Conservation (phyloP, 352 stramenopile genomes). For the Phytophthora sp. region DNA sequence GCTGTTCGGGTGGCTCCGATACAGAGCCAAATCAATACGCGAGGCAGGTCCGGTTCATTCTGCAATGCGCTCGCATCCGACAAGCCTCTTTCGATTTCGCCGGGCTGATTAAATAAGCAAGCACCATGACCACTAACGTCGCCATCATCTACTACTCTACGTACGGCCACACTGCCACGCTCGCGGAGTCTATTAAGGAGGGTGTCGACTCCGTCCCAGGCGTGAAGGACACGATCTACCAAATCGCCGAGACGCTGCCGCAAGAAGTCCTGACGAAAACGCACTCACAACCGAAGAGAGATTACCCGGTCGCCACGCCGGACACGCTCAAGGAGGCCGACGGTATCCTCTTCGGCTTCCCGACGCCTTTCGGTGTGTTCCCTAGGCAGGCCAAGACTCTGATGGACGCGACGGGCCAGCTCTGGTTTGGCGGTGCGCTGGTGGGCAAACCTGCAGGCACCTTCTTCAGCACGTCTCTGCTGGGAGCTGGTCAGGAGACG, state of each 20-base stretch:
- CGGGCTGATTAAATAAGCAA: no score
- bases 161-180: constrained; percentile 7
- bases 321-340: constrained; percentile 17
- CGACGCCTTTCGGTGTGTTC: constrained; percentile 9
- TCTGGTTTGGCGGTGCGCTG: constrained; percentile 1
- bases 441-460: constrained; percentile 11
- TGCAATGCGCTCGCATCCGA: no score
- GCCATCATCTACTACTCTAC: constrained; percentile 26
- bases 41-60: no score
- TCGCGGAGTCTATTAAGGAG: constrained; percentile 14
- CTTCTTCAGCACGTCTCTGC: constrained; percentile 15
- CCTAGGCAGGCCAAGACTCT: constrained; percentile 15
- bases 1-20: no score
- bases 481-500: constrained; percentile 15
- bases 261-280: constrained; percentile 12
- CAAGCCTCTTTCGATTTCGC: no score
- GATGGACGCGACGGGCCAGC: constrained; percentile 8
- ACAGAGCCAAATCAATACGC: no score
- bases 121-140: constrained; percentile 12
- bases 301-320: constrained; percentile 9
- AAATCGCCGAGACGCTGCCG: constrained; percentile 8
- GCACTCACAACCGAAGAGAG: constrained; percentile 1
- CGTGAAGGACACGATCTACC: constrained; percentile 10
- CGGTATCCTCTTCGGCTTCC: constrained; percentile 18
- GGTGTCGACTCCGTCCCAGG: constrained; percentile 15